phyloP scores from a whole-genome alignment of 2,329 filamentous ascomycete genomes.

The Chaetomiaceae sp. region DNA sequence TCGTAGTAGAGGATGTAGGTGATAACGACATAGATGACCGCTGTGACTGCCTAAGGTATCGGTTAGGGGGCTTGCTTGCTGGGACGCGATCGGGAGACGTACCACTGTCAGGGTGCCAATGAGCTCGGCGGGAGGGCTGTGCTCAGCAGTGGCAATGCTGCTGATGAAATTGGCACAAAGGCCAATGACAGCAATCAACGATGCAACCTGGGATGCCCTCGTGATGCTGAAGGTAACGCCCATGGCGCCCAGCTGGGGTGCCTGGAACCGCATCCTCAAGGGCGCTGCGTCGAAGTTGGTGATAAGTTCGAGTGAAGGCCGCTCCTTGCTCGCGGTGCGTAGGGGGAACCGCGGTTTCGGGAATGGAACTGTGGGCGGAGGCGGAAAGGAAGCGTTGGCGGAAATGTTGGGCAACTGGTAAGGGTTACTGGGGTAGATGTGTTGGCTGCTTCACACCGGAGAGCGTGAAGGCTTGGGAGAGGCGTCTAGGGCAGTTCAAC shows the following conservation, averaged over 20 bases:
- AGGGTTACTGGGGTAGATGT: neutral
- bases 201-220: conserved; percentile 23
- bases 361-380: conserved; percentile 24
- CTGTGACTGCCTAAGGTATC: conserved; percentile 15
- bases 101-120: conserved; percentile 26
- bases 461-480: conserved; percentile 1
- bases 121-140: conserved; percentile 23
- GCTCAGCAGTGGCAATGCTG: conserved; percentile 19
- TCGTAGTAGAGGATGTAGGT: conserved; percentile 28
- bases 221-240: conserved; percentile 24
- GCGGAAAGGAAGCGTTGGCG: conserved; percentile 22
- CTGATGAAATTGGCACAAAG: conserved; percentile 25
- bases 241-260: conserved; percentile 25
- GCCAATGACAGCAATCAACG: conserved; percentile 23
- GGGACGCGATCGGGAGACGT: conserved; percentile 4
- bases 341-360: conserved; percentile 25
- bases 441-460: conserved; percentile 1
- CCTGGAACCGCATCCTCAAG: conserved; percentile 21
- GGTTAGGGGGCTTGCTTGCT: conserved; percentile 4
- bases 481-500: conserved; percentile 23
- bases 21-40: conserved; percentile 25
- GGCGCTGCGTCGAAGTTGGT: conserved; percentile 14
- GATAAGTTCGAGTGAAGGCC: conserved; percentile 24
- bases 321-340: conserved; percentile 23
- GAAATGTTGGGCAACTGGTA: conserved; percentile 24